Evolutionary conservation across 495 filamentous ascomycete genomes (phyloP).

Genomic region (Xanthoparmelia taractica): DNA sequence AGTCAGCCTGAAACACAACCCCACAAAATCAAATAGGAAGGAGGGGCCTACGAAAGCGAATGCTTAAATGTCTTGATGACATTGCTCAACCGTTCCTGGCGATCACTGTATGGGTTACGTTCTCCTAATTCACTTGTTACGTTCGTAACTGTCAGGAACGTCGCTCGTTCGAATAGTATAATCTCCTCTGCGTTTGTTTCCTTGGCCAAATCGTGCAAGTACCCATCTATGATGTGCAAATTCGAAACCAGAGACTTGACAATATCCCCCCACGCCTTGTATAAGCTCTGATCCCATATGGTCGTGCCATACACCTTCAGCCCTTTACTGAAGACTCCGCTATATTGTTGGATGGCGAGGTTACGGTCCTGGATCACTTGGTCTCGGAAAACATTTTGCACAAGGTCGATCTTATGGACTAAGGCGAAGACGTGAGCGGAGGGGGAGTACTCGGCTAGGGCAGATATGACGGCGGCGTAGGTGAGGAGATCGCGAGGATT

Average conservation of each 20-base stretch:
- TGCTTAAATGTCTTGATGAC: conserved; percentile 98
- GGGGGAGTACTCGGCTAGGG: conserved; percentile 75
- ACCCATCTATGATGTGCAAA: conserved; percentile 75
- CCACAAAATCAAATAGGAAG: conserved; percentile 34
- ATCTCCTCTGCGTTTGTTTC: conserved; percentile 88
- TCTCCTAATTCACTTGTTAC: conserved; percentile 66
- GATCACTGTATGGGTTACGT: conserved; percentile 79
- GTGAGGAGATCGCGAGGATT: conserved; percentile 67
- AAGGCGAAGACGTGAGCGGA: conserved; percentile 82
- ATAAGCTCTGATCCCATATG: conserved; percentile 98
- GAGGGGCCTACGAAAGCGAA: conserved; percentile 44
- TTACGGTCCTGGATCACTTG: conserved; percentile 74
- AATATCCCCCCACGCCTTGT: conserved; percentile 95
- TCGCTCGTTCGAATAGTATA: conserved; percentile 90
- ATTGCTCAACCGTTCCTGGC: conserved; percentile 88
- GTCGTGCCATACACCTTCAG: conserved; percentile 78
- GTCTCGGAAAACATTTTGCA: conserved; percentile 67
- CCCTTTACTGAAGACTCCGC: conserved; percentile 52
- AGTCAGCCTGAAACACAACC: conserved; percentile 29
- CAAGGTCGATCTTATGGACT: conserved; percentile 98
- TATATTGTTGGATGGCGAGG: conserved; percentile 62
- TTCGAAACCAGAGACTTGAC: conserved; percentile 96
- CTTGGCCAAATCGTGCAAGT: conserved; percentile 67
- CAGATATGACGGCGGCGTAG: conserved; percentile 77
- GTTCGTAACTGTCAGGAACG: conserved; percentile 85